Conservation (phyloP, 345 rosid species). For the Pugionium dolabratum region DNA sequence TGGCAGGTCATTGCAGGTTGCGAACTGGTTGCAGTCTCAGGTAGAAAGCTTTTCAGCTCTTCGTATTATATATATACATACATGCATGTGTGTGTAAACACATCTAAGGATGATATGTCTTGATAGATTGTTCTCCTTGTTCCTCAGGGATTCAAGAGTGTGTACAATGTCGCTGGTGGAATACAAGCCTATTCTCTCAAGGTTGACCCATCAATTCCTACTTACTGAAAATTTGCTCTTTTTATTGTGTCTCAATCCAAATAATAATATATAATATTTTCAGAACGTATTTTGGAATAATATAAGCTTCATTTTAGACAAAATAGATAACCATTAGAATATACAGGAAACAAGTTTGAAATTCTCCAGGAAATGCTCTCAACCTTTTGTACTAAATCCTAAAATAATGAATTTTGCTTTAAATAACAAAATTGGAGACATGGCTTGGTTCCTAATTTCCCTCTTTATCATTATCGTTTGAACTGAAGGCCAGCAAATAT, state of each 20-base stretch:
- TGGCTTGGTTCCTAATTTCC: slow-evolving; percentile 32
- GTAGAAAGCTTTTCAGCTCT: slow-evolving; percentile 38
- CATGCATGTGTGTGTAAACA: no score
- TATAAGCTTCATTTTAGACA: slow-evolving; percentile 13
- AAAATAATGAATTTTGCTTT: slow-evolving; percentile 28
- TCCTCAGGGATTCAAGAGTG: slow-evolving; percentile 76
- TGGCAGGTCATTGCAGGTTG: slow-evolving; percentile 77
- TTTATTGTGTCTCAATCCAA: not conserved
- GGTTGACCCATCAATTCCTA: slow-evolving; percentile 79
- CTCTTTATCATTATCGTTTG: slow-evolving; percentile 26
- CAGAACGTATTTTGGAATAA: not conserved
- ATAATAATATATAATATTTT: not conserved
- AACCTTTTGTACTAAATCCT: slow-evolving; percentile 31
- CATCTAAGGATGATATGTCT: not conserved
- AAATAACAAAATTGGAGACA: slow-evolving; percentile 33
- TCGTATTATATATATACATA: not conserved
- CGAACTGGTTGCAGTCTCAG: slow-evolving; percentile 87
- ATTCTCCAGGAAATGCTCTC: slow-evolving; percentile 34
- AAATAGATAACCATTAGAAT: slow-evolving; percentile 3
- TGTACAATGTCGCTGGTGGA: slow-evolving; percentile 76
- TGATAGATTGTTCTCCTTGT: slow-evolving; percentile 18
- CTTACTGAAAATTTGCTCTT: slow-evolving; percentile 39
- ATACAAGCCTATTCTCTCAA: slow-evolving; percentile 72
- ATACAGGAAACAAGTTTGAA: slow-evolving; percentile 3
- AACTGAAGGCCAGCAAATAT: slow-evolving; percentile 26